Percentiles rank a stretch among this genome's conserved stretches.
phyloP scores from a whole-genome alignment of 140 eudicot species.

The Stevia rebaudiana region DNA sequence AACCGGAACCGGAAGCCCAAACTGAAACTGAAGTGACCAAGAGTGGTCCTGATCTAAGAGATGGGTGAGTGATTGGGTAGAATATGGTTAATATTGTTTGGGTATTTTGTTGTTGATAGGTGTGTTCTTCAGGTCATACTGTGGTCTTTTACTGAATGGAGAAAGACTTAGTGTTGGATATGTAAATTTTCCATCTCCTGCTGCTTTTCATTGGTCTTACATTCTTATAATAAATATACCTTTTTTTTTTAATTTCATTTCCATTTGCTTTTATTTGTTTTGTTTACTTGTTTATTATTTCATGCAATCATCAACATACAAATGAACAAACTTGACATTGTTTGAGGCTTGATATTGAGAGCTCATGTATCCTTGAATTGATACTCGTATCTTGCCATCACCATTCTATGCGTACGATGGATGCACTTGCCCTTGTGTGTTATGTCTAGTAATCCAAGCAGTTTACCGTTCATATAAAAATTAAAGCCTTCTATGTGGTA shows the following conservation, averaged over 20 bases:
- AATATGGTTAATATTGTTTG: background rate
- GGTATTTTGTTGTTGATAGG: constrained; percentile 12
- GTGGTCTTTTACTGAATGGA: constrained; percentile 11
- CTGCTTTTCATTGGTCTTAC: constrained; percentile 19
- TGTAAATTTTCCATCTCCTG: constrained; percentile 29
- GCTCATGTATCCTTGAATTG: too few species aligned
- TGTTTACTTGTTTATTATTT: background rate
- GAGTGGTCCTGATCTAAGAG: constrained; percentile 3
- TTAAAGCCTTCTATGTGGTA: too few species aligned
- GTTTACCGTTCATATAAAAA: too few species aligned
- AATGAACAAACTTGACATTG: too few species aligned
- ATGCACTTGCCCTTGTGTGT: too few species aligned
- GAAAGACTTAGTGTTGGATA: constrained; percentile 12
- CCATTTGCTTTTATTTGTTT: background rate
- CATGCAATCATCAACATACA: too few species aligned
- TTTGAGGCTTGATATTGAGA: too few species aligned
- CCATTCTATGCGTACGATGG: too few species aligned
- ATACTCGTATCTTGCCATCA: too few species aligned
- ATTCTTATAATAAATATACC: constrained; percentile 19
- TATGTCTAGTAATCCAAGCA: too few species aligned
- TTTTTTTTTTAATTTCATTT: constrained; percentile 6
- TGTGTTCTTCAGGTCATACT: constrained; percentile 16
- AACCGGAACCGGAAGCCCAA: background rate
- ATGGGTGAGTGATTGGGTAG: constrained; percentile 12
- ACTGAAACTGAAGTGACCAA: constrained; percentile 3